Percentiles rank a stretch among this genome's conserved stretches.
Conservation (phyloP, 2,329 filamentous ascomycete genomes). For the Cladophialophora bantiana region DNA sequence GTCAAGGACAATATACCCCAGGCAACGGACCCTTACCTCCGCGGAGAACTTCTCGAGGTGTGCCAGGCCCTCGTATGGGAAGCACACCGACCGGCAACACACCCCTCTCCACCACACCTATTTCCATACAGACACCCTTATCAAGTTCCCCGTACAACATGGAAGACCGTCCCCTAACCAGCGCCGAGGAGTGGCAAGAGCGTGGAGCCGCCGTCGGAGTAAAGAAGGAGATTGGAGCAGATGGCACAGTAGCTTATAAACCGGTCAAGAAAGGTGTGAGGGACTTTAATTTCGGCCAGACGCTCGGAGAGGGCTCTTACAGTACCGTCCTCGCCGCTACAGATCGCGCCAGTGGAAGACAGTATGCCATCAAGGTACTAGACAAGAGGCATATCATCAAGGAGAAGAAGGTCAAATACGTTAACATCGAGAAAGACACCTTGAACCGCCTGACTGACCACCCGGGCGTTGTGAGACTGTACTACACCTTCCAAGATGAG, state of each 20-base stretch:
- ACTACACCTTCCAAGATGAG: slow-evolving; percentile 99
- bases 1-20: slow-evolving; percentile 63
- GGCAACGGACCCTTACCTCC: slow-evolving; percentile 72
- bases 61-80: slow-evolving; percentile 58
- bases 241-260: slow-evolving; percentile 79
- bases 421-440: slow-evolving; percentile 99
- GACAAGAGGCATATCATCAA: slow-evolving; percentile 99
- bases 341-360: slow-evolving; percentile 90
- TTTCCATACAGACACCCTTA: slow-evolving; percentile 44
- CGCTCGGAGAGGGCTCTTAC: slow-evolving; percentile 95
- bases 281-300: slow-evolving; percentile 91
- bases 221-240: slow-evolving; percentile 82
- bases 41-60: slow-evolving; percentile 76
- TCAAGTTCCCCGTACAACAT: slow-evolving; percentile 59
- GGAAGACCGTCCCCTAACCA: slow-evolving; percentile 66
- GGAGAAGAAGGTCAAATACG: slow-evolving; percentile 99
- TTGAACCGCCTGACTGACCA: slow-evolving; percentile 95
- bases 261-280: slow-evolving; percentile 96
- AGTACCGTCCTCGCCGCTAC: slow-evolving; percentile 93
- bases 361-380: slow-evolving; percentile 97
- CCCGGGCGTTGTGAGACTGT: slow-evolving; percentile 92
- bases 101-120: slow-evolving; percentile 39
- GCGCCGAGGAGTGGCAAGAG: slow-evolving; percentile 95
- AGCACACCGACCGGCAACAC: slow-evolving; percentile 34
- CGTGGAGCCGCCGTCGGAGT: slow-evolving; percentile 86